Evolutionary conservation across 2,329 filamentous ascomycete species (phyloP).

Genomic region (Neonectria ditissima): DNA sequence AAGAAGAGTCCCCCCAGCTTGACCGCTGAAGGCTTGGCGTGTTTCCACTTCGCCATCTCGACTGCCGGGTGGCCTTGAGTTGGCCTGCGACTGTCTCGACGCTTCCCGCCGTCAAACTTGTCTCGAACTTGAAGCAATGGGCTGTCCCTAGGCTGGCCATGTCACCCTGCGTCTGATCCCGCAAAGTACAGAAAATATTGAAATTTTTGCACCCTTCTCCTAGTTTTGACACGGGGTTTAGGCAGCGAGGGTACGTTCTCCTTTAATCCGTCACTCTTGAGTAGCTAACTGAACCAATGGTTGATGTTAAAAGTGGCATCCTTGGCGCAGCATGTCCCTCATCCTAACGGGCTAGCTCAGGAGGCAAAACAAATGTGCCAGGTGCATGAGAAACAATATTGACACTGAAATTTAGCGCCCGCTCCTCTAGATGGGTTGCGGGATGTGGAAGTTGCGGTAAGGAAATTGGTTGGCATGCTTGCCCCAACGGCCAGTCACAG

Average conservation of each 20-base stretch:
- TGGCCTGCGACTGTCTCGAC: slow-evolving; percentile 4
- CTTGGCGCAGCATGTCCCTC: background rate
- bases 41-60: background rate
- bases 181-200: background rate
- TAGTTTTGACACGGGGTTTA: background rate
- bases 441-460: background rate
- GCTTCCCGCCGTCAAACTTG: background rate
- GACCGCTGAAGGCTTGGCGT: slow-evolving; percentile 6
- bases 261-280: background rate
- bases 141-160: background rate
- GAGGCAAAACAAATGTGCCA: background rate
- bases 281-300: background rate
- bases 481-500: too few species aligned
- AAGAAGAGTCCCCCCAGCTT: background rate
- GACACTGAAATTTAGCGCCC: background rate
- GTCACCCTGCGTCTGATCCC: slow-evolving; percentile 17
- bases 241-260: background rate
- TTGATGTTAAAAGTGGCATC: background rate
- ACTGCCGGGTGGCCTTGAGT: background rate
- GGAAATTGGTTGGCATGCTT: too few species aligned
- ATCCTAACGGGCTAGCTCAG: background rate
- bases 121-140: background rate
- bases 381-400: background rate
- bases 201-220: background rate
- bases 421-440: background rate